phyloP scores from a whole-genome alignment of 1,284 basidiomycete genomes.

The Grifola frondosa region DNA sequence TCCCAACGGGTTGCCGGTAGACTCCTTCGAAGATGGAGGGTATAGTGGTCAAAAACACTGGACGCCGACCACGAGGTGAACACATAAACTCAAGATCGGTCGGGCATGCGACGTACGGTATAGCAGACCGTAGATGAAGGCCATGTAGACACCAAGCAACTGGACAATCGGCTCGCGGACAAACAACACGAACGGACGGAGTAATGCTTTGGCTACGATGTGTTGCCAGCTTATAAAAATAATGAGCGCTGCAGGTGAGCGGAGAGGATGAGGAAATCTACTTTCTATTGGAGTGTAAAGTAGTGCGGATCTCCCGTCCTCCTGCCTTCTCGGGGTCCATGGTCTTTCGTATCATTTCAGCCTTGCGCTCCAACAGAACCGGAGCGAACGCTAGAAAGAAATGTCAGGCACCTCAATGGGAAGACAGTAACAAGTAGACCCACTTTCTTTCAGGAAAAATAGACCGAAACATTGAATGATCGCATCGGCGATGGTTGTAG shows the following conservation, averaged over 20 bases:
- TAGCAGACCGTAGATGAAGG: conserved; percentile 50
- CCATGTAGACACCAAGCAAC: conserved; percentile 47
- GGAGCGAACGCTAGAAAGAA: conserved; percentile 42
- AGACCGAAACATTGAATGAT: conserved; percentile 40
- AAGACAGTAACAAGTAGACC: too few species aligned
- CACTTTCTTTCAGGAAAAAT: conserved; percentile 47
- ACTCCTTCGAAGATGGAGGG: conserved; percentile 55
- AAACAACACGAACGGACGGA: conserved; percentile 47
- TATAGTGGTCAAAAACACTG: conserved; percentile 66
- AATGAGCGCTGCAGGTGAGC: background rate
- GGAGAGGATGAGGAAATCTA: conserved; percentile 16
- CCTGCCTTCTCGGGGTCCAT: conserved; percentile 35
- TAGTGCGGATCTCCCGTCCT: conserved; percentile 25
- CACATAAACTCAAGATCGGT: background rate
- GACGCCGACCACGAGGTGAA: background rate
- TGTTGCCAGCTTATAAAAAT: conserved; percentile 34
- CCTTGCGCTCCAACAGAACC: conserved; percentile 46
- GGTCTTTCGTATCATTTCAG: conserved; percentile 37
- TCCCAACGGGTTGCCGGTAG: conserved; percentile 51
- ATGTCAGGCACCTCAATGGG: too few species aligned
- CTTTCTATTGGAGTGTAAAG: conserved; percentile 33
- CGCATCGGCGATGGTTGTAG: conserved; percentile 38
- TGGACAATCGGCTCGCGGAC: conserved; percentile 46
- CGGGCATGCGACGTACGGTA: conserved; percentile 43
- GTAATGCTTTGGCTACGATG: conserved; percentile 38